Percentiles rank a stretch among this genome's conserved stretches.
phyloP scores from a whole-genome alignment of 768 basidiomycete genomes.

The Agrocybe pediades region DNA sequence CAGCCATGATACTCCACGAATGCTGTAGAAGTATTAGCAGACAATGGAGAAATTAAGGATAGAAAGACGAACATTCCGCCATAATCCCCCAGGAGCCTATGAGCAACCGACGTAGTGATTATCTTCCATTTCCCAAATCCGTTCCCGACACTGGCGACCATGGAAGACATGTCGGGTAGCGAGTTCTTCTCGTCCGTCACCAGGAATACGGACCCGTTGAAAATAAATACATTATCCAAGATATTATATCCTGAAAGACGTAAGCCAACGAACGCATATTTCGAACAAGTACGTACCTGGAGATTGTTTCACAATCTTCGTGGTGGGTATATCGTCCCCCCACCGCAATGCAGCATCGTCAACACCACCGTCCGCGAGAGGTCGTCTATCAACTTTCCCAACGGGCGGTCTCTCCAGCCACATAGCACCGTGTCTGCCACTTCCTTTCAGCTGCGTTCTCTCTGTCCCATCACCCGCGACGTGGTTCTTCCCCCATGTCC shows the following conservation, averaged over 20 bases:
- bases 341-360: constrained; percentile 59
- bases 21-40: constrained; percentile 32
- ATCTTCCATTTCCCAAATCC: constrained; percentile 58
- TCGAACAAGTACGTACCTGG: constrained; percentile 48
- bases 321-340: constrained; percentile 55
- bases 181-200: constrained; percentile 64
- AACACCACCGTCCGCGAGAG: constrained; percentile 39
- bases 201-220: constrained; percentile 72
- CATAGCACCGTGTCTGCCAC: constrained; percentile 43
- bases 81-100: constrained; percentile 46
- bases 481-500: constrained; percentile 64
- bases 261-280: not conserved
- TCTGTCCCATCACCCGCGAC: constrained; percentile 59
- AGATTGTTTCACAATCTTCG: constrained; percentile 60
- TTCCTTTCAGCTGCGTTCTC: constrained; percentile 41
- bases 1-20: constrained; percentile 76
- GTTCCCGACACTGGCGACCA: constrained; percentile 44
- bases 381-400: constrained; percentile 20
- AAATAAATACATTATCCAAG: constrained; percentile 78
- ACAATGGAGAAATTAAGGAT: not conserved
- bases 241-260: constrained; percentile 70
- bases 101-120: constrained; percentile 53
- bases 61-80: constrained; percentile 49
- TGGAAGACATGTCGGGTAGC: constrained; percentile 58
- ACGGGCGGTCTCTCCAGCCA: constrained; percentile 40